A percentile compares a stretch with the other conserved stretches of the same genome.
Evolutionary conservation across 2,329 filamentous ascomycete genomes (phyloP).

Genomic region (Penicillium concentricum): DNA sequence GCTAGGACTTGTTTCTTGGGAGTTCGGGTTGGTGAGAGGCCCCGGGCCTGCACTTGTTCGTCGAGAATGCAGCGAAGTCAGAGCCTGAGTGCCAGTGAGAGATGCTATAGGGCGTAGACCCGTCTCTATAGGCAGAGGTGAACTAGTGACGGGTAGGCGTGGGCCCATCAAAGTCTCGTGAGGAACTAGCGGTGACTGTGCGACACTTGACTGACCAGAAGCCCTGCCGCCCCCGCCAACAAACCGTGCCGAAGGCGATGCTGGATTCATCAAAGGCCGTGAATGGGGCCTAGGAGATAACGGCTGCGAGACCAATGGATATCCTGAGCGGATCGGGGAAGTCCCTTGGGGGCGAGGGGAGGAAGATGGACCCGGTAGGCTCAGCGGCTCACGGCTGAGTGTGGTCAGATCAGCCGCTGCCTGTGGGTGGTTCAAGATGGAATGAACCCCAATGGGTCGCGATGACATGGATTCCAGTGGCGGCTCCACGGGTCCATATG

Average conservation of each 20-base stretch:
- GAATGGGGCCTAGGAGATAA: constrained; percentile 33
- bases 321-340: constrained; percentile 29
- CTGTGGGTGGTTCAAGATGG: constrained; percentile 42
- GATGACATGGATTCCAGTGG: constrained; percentile 29
- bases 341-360: constrained; percentile 31
- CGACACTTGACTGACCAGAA: constrained; percentile 32
- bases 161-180: constrained; percentile 32
- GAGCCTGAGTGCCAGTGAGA: constrained; percentile 14
- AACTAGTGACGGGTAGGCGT: constrained; percentile 27
- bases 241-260: constrained; percentile 39
- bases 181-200: constrained; percentile 36
- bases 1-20: constrained; percentile 37
- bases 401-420: constrained; percentile 14
- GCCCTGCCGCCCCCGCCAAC: constrained; percentile 27
- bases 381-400: constrained; percentile 24
- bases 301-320: constrained; percentile 28
- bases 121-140: constrained; percentile 28
- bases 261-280: constrained; percentile 35
- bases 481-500: constrained; percentile 37
- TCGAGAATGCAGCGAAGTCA: constrained; percentile 32
- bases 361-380: constrained; percentile 20
- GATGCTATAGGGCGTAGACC: constrained; percentile 24
- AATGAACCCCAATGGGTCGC: constrained; percentile 42
- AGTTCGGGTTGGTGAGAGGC: constrained; percentile 29
- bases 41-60: constrained; percentile 32